These are phyloP conservation scores for Debaryomyces prosopidis DNA, from an alignment of 805 yeast genomes.

Conservation along the genomic window DNA sequence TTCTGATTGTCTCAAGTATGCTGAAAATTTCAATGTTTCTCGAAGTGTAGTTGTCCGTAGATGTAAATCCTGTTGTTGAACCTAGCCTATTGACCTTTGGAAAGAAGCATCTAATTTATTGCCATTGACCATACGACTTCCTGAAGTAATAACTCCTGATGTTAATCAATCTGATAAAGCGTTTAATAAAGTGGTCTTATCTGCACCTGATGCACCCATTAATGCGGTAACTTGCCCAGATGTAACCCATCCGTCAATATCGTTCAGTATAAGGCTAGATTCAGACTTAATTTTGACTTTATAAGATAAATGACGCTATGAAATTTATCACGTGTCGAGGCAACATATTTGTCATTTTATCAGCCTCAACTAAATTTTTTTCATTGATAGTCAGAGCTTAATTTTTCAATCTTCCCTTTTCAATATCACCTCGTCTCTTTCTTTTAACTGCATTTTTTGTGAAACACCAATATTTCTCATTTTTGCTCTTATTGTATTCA, in stretches of 20 bases:
- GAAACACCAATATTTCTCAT: conserved; percentile 69
- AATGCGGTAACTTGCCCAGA: conserved; percentile 81
- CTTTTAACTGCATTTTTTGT: conserved; percentile 49
- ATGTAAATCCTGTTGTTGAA: conserved; percentile 21
- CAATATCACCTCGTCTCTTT: conserved; percentile 35
- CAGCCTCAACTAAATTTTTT: conserved; percentile 23
- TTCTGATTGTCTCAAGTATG: conserved; percentile 26
- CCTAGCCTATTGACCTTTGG: conserved; percentile 27
- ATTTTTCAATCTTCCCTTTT: conserved; percentile 14
- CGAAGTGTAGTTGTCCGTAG: conserved; percentile 18
- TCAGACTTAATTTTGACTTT: conserved; percentile 52
- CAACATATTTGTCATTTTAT: conserved; percentile 21
- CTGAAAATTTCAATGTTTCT: conserved; percentile 20
- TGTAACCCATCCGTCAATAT: conserved; percentile 80
- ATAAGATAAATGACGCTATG: conserved; percentile 74
- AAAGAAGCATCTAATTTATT: conserved; percentile 23
- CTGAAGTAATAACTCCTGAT: conserved; percentile 21
- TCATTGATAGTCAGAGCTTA: conserved; percentile 13
- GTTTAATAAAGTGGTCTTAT: conserved; percentile 48
- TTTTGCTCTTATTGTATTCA: conserved; percentile 59
- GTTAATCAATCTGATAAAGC: conserved; percentile 32
- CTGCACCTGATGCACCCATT: conserved; percentile 55
- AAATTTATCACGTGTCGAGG: conserved; percentile 48
- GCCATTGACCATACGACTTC: conserved; percentile 38
- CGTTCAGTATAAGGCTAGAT: conserved; percentile 42